phyloP scores from a whole-genome alignment of 176 grass and related monocot genomes.

The Poa annua region DNA sequence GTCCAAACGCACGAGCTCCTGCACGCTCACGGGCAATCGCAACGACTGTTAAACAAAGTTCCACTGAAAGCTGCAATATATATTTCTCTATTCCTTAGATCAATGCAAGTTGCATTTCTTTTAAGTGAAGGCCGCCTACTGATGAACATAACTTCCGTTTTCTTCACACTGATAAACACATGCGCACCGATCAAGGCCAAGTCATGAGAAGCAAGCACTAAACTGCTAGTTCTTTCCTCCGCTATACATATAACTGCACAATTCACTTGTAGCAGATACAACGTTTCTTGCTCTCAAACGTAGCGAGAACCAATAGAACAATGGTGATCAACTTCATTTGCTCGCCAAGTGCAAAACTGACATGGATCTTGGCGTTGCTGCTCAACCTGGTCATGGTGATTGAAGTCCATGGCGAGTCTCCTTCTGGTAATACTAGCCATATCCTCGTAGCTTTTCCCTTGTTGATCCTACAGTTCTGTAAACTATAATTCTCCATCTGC shows the following conservation, averaged over 20 bases:
- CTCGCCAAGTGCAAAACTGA: background rate
- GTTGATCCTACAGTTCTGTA: background rate
- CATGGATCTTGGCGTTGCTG: background rate
- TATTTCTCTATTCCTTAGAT: background rate
- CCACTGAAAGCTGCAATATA: background rate
- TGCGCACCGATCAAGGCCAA: background rate
- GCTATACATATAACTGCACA: constrained; percentile 1
- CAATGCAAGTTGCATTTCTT: constrained; percentile 20
- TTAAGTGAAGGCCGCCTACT: background rate
- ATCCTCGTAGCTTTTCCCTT: background rate
- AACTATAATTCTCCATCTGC: background rate
- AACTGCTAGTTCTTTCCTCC: background rate
- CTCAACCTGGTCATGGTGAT: background rate
- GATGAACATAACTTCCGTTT: background rate
- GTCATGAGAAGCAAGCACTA: background rate
- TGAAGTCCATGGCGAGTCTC: background rate
- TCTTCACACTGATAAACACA: background rate
- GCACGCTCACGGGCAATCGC: background rate
- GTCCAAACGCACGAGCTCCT: background rate
- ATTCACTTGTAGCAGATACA: background rate
- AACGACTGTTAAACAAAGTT: background rate
- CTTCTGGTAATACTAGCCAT: background rate
- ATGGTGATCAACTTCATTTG: constrained; percentile 7
- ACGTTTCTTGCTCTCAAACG: background rate
- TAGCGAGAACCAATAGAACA: background rate